A percentile compares a stretch with the other conserved stretches of the same genome.
phyloP scores from a whole-genome alignment of 192 early-diverging fungal species.

The Rhizophagus clarus region DNA sequence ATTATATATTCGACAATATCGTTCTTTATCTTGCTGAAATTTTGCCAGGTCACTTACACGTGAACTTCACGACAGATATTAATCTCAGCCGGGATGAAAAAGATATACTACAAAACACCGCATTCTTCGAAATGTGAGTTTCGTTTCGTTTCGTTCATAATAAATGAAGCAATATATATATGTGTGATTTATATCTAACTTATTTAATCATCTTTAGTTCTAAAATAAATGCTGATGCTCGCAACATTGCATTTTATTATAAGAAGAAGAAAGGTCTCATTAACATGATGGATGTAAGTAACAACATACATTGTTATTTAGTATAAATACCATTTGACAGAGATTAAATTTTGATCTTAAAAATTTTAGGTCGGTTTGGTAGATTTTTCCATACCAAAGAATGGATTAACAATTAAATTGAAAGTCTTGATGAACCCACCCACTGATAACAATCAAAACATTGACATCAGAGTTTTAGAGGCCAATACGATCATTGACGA shows the following conservation, averaged over 20 bases:
- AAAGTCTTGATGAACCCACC: constrained; percentile 15
- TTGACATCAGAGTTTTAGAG: constrained; percentile 38
- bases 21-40: constrained; percentile 40
- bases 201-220: constrained; percentile 10
- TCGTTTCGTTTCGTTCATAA: neutral
- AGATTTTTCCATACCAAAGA: constrained; percentile 48
- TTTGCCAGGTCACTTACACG: constrained; percentile 36
- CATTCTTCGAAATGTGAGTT: constrained; percentile 23
- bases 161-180: neutral
- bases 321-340: no score
- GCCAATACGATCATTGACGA: constrained; percentile 41
- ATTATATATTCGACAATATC: constrained; percentile 42
- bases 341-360: no score
- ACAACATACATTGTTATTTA: neutral
- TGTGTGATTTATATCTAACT: neutral
- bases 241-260: constrained; percentile 61
- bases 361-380: constrained; percentile 41
- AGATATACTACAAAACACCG: constrained; percentile 30
- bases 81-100: constrained; percentile 32
- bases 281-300: constrained; percentile 41
- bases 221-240: constrained; percentile 53
- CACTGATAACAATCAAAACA: constrained; percentile 6
- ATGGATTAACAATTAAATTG: constrained; percentile 37
- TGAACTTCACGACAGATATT: constrained; percentile 37
- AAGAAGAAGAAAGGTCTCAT: constrained; percentile 56